Base-by-base conservation (phyloP, 208 protist genomes). In the Lotmaria passim region DNA sequence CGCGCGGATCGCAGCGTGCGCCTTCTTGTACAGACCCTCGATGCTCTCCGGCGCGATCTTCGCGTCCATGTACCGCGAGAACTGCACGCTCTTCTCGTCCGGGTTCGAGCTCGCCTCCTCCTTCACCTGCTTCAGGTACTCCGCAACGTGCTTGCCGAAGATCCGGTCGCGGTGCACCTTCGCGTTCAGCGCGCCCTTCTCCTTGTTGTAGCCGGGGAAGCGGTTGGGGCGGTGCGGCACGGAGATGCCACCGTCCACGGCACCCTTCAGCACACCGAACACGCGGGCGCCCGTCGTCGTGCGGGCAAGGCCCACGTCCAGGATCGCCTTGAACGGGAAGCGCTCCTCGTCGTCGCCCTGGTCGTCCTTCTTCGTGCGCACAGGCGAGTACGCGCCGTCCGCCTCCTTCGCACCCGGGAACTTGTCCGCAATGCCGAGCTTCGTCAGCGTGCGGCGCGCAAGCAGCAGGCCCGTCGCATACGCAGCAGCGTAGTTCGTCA, bases 401-500 rank as follows among this genome's bases (percentile, higher is more conserved):
- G 82, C 86, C 66, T 99, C 94, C 66, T 92, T 89, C 56, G 86
- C 73, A 65, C 98, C 99, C 69, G 87, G 72, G 86, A 99, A 99
- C 53, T 90, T 81, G 46, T 97, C 80, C 36, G 87, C 98, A 24
- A 99, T 89, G 48, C 82, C 74, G 44, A 99, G 67, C 87, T 99
- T 99, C 21, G 71, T 81, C 33, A 99, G 93, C 36, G 98, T 78
- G 72, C 99, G 93, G 83, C 99, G 97, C 26, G 98, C 99, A 7
- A 98, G 65, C 38, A 99, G 93, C 26, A 99, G 95, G 59, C 99
- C 99, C 36, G 98, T 99, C 63, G 88, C 87, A 84, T 99, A 99
- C 73, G 86, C 86, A 28, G 98, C 96, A 17, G 98, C 88, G 86
- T 99, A 99, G 97, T 99, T 99, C 61, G 98, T 99, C 55, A 99